These are phyloP conservation scores for Mucor irregularis DNA, from an alignment of 371 early-diverging fungal species.

Conservation along the genomic window DNA sequence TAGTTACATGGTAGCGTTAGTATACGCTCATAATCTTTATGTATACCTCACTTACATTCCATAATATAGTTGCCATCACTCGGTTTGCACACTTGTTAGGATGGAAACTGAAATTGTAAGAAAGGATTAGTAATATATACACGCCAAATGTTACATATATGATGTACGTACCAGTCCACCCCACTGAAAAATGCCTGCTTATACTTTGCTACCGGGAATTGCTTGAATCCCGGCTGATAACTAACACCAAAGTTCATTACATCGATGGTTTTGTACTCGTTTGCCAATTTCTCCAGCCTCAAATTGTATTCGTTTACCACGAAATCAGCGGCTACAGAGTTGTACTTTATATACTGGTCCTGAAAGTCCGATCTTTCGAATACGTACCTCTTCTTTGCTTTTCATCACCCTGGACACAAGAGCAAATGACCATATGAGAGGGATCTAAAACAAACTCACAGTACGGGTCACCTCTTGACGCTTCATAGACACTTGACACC, in stretches of 20 bases:
- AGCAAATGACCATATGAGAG: constrained; percentile 52
- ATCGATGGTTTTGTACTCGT: constrained; percentile 44
- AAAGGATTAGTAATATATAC: no score
- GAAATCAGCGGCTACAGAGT: constrained; percentile 50
- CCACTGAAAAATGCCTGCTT: constrained; percentile 62
- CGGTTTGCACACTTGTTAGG: constrained; percentile 66
- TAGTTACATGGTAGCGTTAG: constrained; percentile 5
- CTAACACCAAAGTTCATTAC: constrained; percentile 53
- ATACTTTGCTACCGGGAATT: constrained; percentile 54
- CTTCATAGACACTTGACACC: constrained; percentile 59
- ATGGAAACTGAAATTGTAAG: constrained; percentile 76
- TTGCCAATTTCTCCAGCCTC: constrained; percentile 51
- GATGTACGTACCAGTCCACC: constrained; percentile 55
- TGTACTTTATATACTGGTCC: neutral
- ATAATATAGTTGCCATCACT: constrained; percentile 61
- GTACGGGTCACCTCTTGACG: constrained; percentile 57
- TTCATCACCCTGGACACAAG: constrained; percentile 52
- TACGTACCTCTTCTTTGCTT: constrained; percentile 47
- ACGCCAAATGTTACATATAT: neutral
- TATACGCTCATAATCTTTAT: neutral
- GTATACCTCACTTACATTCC: constrained; percentile 71
- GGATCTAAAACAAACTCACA: constrained; percentile 57
- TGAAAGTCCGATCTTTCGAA: neutral
- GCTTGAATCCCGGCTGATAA: constrained; percentile 62
- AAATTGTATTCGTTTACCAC: constrained; percentile 57